Conservation (phyloP, 2,329 filamentous ascomycete species). For the Fusarium acutatum region DNA sequence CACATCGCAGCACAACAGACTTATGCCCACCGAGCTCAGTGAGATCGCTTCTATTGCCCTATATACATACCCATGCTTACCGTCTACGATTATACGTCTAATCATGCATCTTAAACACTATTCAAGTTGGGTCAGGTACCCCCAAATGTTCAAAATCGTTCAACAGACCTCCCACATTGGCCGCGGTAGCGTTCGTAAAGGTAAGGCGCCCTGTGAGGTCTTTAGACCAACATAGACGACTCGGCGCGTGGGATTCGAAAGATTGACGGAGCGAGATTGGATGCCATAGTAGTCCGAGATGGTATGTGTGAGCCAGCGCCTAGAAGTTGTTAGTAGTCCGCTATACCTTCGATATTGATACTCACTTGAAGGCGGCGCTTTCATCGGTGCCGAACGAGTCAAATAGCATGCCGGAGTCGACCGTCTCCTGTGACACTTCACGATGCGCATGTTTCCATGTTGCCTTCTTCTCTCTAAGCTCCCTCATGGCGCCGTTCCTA, state of each 20-base stretch:
- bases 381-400: slow-evolving; percentile 80
- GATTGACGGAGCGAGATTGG: slow-evolving; percentile 80
- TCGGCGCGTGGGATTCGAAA: slow-evolving; percentile 73
- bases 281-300: slow-evolving; percentile 94
- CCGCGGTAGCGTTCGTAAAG: slow-evolving; percentile 58
- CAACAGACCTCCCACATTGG: slow-evolving; percentile 71
- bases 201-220: slow-evolving; percentile 48
- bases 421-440: slow-evolving; percentile 66
- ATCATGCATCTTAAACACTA: slow-evolving; percentile 1
- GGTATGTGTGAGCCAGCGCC: slow-evolving; percentile 91
- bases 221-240: slow-evolving; percentile 86
- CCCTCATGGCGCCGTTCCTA: slow-evolving; percentile 66
- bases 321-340: slow-evolving; percentile 46
- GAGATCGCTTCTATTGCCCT: slow-evolving; percentile 33
- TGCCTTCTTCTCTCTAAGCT: slow-evolving; percentile 46
- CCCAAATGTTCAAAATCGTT: slow-evolving; percentile 22
- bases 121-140: not conserved
- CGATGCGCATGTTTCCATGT: slow-evolving; percentile 60
- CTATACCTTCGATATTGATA: slow-evolving; percentile 27
- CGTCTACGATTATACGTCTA: slow-evolving; percentile 32
- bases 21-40: slow-evolving; percentile 19
- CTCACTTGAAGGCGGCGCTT: slow-evolving; percentile 82
- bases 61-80: slow-evolving; percentile 12
- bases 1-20: slow-evolving; percentile 23
- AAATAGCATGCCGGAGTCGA: slow-evolving; percentile 75